A percentile compares a stretch with the other conserved stretches of the same genome.
Evolutionary conservation across 2,329 filamentous ascomycete species (phyloP).

Genomic region (Aspergillus hortae): DNA sequence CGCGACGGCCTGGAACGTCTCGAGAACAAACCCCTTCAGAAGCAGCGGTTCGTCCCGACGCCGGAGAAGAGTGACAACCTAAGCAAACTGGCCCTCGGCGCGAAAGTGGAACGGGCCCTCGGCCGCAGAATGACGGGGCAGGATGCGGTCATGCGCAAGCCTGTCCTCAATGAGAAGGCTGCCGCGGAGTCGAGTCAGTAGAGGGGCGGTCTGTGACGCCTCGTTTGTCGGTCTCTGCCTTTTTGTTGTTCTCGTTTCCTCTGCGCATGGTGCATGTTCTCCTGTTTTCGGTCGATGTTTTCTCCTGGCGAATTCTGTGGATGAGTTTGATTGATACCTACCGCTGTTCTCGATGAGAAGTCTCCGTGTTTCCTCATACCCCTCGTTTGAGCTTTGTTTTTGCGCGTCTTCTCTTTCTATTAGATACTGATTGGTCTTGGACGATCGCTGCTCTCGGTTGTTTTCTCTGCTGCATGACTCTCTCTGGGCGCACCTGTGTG

Average conservation of each 20-base stretch:
- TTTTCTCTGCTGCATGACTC: not conserved
- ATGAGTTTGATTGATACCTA: constrained; percentile 15
- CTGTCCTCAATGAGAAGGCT: constrained; percentile 41
- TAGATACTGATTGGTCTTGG: not conserved
- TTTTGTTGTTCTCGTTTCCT: not conserved
- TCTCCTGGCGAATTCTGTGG: constrained; percentile 12
- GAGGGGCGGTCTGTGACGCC: not conserved
- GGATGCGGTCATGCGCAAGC: constrained; percentile 75
- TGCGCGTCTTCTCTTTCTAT: constrained; percentile 3
- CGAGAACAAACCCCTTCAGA: constrained; percentile 79
- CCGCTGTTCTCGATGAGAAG: constrained; percentile 12
- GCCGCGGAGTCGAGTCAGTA: constrained; percentile 15
- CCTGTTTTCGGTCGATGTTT: constrained; percentile 3
- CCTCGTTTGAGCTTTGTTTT: constrained; percentile 9
- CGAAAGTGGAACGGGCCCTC: constrained; percentile 85
- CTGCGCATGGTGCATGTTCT: constrained; percentile 1
- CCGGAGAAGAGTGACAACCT: constrained; percentile 78
- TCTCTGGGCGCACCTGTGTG: not conserved
- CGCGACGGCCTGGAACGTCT: constrained; percentile 79
- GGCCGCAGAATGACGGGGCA: constrained; percentile 82
- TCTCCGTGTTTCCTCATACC: constrained; percentile 18
- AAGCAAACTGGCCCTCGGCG: constrained; percentile 81
- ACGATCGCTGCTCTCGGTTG: not conserved
- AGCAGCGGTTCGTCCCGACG: constrained; percentile 76
- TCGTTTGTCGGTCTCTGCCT: not conserved